Base-by-base conservation (phyloP, 768 basidiomycete genomes). In the Leccinum obscurum region DNA sequence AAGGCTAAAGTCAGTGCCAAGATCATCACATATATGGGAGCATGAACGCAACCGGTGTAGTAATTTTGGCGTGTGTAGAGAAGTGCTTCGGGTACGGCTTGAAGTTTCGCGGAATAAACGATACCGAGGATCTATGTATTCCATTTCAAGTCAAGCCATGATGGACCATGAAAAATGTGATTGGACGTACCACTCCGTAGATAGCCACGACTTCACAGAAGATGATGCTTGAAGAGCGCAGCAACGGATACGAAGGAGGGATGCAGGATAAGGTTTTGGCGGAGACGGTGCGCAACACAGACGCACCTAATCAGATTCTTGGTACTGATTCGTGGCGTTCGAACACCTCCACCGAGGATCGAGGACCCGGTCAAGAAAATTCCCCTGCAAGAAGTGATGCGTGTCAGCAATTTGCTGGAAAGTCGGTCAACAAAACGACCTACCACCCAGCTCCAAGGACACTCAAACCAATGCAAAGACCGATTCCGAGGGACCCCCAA, bases 181-280 rank as follows among this genome's bases (percentile, higher is more conserved):
- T 51, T 10, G 11, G 17, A 81, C 90, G 61, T 76, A 95, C 93
- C 55, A 93, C 92, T 59, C 92, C 97, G 77, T 98, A 98, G 70
- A 99, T 98, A 60, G 96, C 97, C 30, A 99, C 95, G 70, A 98
- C 97, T 79, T 98, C 96, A 75, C 96, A 98, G 82, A 98, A 98
- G 70, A 99, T 98, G 79, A 98, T 94, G 66, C 96, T 98, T 7
- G 8, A 17, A 17, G 46, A 17, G 60, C 30, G 15, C 24, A 17
- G 49, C 4, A 22, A 4, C 13, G 22, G 9, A 34, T 28, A 41
- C 20, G 52, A 49, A 2, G 46, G 11, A 39, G 39, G 1, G 39
- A 17, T 2, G 22, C 17, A 28, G n/a, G 39, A 34, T 50, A 26
- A 48, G 55, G 30, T 32, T 20, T 17, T 6, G 5, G 28, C 13